Evolutionary conservation across 495 filamentous ascomycete species (phyloP).

Genomic region (Podospora pseudopauciseta): DNA sequence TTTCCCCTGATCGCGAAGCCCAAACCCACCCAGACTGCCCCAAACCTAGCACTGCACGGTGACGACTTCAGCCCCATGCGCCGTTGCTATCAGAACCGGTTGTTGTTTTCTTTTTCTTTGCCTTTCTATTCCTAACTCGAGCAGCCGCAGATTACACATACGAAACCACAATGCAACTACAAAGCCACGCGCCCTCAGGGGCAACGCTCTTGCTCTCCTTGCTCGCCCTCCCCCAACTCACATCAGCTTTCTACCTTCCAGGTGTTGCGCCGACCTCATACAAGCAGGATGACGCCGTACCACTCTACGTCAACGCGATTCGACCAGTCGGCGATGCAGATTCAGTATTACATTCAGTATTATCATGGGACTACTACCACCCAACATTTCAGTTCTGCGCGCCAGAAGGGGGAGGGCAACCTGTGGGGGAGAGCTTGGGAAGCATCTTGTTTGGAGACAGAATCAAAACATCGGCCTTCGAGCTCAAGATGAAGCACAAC

Average conservation of each 20-base stretch:
- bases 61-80: background rate
- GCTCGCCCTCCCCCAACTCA: conserved; percentile 49
- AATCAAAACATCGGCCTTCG: conserved; percentile 86
- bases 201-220: conserved; percentile 43
- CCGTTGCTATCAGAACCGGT: background rate
- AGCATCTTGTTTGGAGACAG: conserved; percentile 97
- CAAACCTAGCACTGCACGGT: background rate
- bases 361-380: conserved; percentile 95
- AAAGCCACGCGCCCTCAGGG: conserved; percentile 44
- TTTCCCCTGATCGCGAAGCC: conserved; percentile 9
- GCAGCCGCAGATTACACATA: background rate
- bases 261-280: conserved; percentile 95
- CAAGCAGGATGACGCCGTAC: conserved; percentile 67
- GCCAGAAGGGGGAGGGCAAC: conserved; percentile 67
- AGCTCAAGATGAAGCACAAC: conserved; percentile 78
- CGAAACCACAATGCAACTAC: conserved; percentile 43
- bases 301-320: conserved; percentile 86
- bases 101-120: background rate
- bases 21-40: background rate
- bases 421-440: conserved; percentile 82
- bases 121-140: background rate
- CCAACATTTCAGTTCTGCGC: conserved; percentile 79
- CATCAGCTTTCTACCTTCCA: conserved; percentile 88
- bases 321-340: conserved; percentile 79
- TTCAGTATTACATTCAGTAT: conserved; percentile 78